Percentiles rank a stretch among this genome's conserved stretches.
These are phyloP conservation scores for Lasiodiplodia theobromae DNA, from an alignment of 2,329 filamentous ascomycete species.

Conservation along the genomic window DNA sequence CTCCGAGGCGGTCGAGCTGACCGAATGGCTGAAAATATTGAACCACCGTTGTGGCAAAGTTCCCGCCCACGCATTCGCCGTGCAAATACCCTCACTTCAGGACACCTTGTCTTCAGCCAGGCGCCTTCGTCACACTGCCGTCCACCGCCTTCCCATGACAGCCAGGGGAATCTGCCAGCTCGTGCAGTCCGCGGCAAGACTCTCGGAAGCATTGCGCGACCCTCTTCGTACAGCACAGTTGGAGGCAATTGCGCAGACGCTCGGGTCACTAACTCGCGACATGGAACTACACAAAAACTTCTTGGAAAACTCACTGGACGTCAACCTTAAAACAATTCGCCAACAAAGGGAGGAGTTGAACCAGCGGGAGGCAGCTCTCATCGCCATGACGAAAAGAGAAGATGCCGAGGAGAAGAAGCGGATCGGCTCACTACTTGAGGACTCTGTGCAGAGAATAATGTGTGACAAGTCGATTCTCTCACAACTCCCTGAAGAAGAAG, in stretches of 20 bases:
- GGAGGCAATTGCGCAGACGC: background rate
- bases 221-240: background rate
- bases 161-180: background rate
- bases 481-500: background rate
- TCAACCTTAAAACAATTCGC: background rate
- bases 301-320: background rate
- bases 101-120: background rate
- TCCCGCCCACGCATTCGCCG: conserved; percentile 35
- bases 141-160: background rate
- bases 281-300: conserved; percentile 1
- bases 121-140: background rate
- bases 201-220: background rate
- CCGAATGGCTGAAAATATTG: conserved; percentile 43
- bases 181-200: background rate
- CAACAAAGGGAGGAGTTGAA: background rate
- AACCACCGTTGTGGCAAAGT: conserved; percentile 36
- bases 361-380: background rate
- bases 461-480: background rate
- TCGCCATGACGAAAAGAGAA: background rate
- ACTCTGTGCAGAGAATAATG: background rate
- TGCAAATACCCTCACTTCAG: conserved; percentile 5
- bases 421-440: background rate
- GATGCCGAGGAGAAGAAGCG: background rate
- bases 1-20: conserved; percentile 48
- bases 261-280: background rate